These are phyloP conservation scores for Tricladium varicosporioides DNA, from an alignment of 2,329 filamentous ascomycete genomes.

Conservation along the genomic window DNA sequence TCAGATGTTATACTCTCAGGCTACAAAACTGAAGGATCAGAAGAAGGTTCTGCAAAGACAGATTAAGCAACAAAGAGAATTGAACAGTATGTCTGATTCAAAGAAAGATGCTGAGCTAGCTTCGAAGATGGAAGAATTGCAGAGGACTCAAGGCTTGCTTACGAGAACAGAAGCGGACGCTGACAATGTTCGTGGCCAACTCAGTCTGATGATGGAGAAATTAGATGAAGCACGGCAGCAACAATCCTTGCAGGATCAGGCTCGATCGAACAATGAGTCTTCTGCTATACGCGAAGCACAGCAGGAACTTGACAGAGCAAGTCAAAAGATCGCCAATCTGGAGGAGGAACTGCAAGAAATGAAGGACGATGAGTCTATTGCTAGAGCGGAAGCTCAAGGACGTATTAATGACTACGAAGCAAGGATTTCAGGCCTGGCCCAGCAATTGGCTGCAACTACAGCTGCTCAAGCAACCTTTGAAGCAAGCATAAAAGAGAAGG, in stretches of 20 bases:
- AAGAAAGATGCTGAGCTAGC: slow-evolving; percentile 65
- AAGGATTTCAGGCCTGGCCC: slow-evolving; percentile 25
- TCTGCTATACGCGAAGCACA: slow-evolving; percentile 21
- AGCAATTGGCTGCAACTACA: slow-evolving; percentile 25
- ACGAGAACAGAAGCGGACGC: slow-evolving; percentile 35
- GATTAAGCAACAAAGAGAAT: slow-evolving; percentile 90
- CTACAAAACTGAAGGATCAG: slow-evolving; percentile 79
- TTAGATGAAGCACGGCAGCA: slow-evolving; percentile 31
- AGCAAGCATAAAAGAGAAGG: slow-evolving; percentile 27
- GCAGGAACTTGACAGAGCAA: slow-evolving; percentile 28
- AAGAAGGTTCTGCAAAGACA: slow-evolving; percentile 86
- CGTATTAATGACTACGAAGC: slow-evolving; percentile 29
- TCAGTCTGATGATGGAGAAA: slow-evolving; percentile 35
- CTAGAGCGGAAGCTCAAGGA: slow-evolving; percentile 29
- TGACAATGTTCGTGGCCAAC: slow-evolving; percentile 30
- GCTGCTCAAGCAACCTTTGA: slow-evolving; percentile 23
- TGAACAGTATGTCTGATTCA: slow-evolving; percentile 83
- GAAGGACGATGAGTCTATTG: slow-evolving; percentile 28
- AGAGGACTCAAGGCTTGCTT: slow-evolving; percentile 38
- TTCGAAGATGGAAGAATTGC: slow-evolving; percentile 55
- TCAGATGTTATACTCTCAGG: slow-evolving; percentile 72
- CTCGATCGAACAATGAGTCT: slow-evolving; percentile 24
- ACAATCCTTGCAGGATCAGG: slow-evolving; percentile 23
- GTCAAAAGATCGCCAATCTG: slow-evolving; percentile 31
- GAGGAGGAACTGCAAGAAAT: slow-evolving; percentile 33